Base-by-base conservation (phyloP, 1,284 basidiomycete genomes). In the Rugosomyces carneus region DNA sequence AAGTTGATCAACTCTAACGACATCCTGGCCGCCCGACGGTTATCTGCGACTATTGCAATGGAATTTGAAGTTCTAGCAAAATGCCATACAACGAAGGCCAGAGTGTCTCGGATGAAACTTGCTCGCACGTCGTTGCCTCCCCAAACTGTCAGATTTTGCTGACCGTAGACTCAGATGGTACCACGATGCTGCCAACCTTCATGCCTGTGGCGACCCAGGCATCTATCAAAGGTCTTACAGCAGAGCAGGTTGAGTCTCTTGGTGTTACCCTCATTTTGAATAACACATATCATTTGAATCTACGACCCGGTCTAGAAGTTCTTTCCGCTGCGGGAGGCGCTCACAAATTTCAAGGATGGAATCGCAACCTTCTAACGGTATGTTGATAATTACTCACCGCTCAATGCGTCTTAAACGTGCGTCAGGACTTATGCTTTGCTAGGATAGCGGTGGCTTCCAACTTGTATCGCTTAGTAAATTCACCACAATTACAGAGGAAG, bases 141-240 rank as follows among this genome's bases (percentile, higher is more conserved):
- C 38, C 31, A 48, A 6, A 42, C 29, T 5, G 31, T 3, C 7
- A 7, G 21, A 47, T 45, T 40, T 44, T 45, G 50, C 49, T 37
- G 26, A 42, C 37, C 46, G 34, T 34, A 38, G 26, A 21, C 47
- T 19, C 56, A 86, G 88, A 92, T 69, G 87, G 85, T 8, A 67
- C 74, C 35, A 92, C 89, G 1, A 78, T 84, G 70, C 67, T 91
- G 8, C 89, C 89, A 0, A 89, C 89, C 0, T 92, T 93, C 59
- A 92, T 92, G 89, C 89, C 90, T 10, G 89, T 92, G 5, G 89
- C 88, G 2, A 92, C 89, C 3, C 89, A 92, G 61, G 89, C 83
- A 19, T 85, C 88, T 1, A 88, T 92, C 58, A 92, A 92, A 62
- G 89, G 89, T 2, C 67, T 93, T 10, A 90, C 88, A 1, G 66